A percentile compares a stretch with the other conserved stretches of the same genome.
phyloP scores from a whole-genome alignment of 192 early-diverging fungal genomes.

The Diversispora epigaea region DNA sequence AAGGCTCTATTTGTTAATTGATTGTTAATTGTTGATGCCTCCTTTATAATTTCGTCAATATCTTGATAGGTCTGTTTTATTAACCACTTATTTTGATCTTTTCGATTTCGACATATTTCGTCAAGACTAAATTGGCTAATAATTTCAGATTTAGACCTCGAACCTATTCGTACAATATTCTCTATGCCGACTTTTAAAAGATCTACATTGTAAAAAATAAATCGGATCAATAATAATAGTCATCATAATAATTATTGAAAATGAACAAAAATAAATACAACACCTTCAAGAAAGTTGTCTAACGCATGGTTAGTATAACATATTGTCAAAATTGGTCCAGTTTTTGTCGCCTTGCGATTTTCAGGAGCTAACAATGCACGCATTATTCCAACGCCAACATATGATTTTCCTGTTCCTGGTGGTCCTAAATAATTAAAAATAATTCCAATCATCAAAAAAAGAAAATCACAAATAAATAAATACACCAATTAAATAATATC shows the following conservation, averaged over 20 bases:
- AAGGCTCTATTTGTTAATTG: too few species aligned
- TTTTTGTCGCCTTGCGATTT: conserved; percentile 32
- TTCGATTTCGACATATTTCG: conserved; percentile 17
- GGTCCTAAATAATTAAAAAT: conserved; percentile 48
- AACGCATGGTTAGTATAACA: conserved; percentile 64
- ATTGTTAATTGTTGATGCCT: conserved; percentile 14
- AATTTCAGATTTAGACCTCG: conserved; percentile 37
- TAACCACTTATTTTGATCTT: conserved; percentile 17
- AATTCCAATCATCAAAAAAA: neutral
- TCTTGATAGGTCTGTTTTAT: neutral
- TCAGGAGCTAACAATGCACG: conserved; percentile 36
- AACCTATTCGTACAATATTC: conserved; percentile 51
- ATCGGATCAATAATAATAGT: too few species aligned
- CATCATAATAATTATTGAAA: neutral
- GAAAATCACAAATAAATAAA: neutral
- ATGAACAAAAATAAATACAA: neutral
- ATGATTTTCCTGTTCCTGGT: conserved; percentile 55
- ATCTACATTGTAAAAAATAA: conserved; percentile 22
- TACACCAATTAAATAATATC: neutral
- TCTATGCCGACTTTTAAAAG: conserved; percentile 43
- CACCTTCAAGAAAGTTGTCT: conserved; percentile 59
- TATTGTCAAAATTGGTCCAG: conserved; percentile 51
- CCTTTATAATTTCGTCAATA: conserved; percentile 7
- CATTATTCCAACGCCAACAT: conserved; percentile 53
- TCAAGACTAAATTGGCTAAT: conserved; percentile 33